Evolutionary conservation across 2,329 filamentous ascomycete species (phyloP).

Genomic region (Aspergillus piperis): DNA sequence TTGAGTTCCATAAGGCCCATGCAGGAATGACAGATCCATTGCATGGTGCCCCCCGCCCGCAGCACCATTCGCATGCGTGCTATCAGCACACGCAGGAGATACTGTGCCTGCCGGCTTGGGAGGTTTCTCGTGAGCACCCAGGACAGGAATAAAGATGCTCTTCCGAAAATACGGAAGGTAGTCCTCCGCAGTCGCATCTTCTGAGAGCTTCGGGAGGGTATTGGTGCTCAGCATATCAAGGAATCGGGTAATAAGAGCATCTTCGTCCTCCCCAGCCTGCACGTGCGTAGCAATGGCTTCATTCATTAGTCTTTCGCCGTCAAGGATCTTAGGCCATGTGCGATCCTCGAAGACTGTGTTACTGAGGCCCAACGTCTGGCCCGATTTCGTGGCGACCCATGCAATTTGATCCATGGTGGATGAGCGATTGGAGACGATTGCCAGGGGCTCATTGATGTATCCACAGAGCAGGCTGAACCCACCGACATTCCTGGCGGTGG

Average conservation of each 20-base stretch:
- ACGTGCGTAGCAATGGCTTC: constrained; percentile 52
- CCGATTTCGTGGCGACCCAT: constrained; percentile 51
- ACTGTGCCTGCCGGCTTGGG: constrained; percentile 37
- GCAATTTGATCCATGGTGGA: constrained; percentile 52
- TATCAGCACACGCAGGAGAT: constrained; percentile 35
- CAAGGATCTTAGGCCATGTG: constrained; percentile 63
- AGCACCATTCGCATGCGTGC: constrained; percentile 13
- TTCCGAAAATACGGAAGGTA: constrained; percentile 60
- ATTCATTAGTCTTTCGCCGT: constrained; percentile 57
- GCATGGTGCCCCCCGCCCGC: constrained; percentile 22
- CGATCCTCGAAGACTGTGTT: constrained; percentile 62
- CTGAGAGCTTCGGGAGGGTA: constrained; percentile 54
- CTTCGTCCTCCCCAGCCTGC: constrained; percentile 45
- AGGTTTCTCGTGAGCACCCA: constrained; percentile 51
- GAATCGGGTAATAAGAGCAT: constrained; percentile 54
- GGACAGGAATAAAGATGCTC: constrained; percentile 62
- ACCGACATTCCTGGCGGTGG: constrained; percentile 59
- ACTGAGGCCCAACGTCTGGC: constrained; percentile 61
- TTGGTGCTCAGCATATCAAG: constrained; percentile 57
- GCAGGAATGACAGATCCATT: constrained; percentile 37
- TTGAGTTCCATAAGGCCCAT: constrained; percentile 63
- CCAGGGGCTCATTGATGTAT: constrained; percentile 54
- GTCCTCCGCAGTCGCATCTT: constrained; percentile 52
- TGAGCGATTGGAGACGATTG: constrained; percentile 65
- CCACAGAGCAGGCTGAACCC: constrained; percentile 66